Conservation (phyloP, 257 asterid genomes). For the Penstemon davidsonii region DNA sequence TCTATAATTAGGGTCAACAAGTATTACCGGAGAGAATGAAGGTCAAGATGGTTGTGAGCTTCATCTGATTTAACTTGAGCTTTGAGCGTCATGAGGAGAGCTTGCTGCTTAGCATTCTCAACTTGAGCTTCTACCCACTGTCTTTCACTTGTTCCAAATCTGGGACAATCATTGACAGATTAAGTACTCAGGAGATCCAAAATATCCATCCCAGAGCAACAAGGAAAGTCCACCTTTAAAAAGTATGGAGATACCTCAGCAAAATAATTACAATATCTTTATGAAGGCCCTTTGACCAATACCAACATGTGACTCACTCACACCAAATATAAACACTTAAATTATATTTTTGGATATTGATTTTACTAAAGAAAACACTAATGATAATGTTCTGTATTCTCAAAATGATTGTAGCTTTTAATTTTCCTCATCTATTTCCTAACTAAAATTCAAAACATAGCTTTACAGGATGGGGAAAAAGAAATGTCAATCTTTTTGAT, state of each 20-base stretch:
- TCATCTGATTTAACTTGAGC: conserved; percentile 96
- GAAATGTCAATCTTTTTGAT: not conserved
- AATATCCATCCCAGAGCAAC: conserved; percentile 16
- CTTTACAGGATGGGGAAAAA: not conserved
- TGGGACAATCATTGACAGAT: conserved; percentile 38
- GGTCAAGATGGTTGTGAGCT: conserved; percentile 98
- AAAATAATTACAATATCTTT: not conserved
- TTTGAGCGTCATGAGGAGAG: conserved; percentile 81
- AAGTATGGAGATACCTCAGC: conserved; percentile 10
- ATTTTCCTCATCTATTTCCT: no score
- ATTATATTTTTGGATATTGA: no score
- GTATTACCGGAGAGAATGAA: conserved; percentile 88
- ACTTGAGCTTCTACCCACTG: conserved; percentile 99
- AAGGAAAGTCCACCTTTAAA: not conserved
- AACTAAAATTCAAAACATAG: no score
- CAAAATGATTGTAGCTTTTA: no score
- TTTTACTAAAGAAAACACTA: no score
- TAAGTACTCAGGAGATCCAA: conserved; percentile 27
- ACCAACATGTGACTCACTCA: not conserved
- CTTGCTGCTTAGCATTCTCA: conserved; percentile 96
- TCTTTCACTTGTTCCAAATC: conserved; percentile 95
- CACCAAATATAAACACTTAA: not conserved
- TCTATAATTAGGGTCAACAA: conserved; percentile 13
- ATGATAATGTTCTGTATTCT: no score
- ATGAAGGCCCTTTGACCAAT: not conserved